Evolutionary conservation across 495 filamentous ascomycete genomes (phyloP), one percentile per base, ranked within the genome.

Genomic region (Cenococcum geophilum): DNA sequence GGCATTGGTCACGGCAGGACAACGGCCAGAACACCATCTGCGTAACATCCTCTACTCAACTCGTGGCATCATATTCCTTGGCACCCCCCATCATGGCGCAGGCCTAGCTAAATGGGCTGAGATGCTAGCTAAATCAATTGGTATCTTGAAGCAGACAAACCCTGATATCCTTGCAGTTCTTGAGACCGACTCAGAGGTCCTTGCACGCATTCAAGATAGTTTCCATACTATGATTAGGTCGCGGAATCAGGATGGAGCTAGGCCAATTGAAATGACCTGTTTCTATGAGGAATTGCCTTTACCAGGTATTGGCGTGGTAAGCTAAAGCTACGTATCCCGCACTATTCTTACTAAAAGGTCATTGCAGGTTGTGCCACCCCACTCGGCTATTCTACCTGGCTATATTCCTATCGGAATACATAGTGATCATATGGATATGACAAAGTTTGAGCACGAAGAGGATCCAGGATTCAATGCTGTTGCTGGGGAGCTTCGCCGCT

Each of bases 361-460:
- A 21, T 4, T 16, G n/a, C 22, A 74, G 63, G 74, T 77, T 36
- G 76, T 77, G 18, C 68, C 76, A 27, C 63, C 68, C 35, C 49
- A 74, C 21, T 80, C 77, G 8, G 76, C 78, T 35, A 73, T 68
- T 27, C 60, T 79, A 11, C 65, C 71, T 0, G 73, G 70, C 11
- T 76, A 76, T 50, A 65, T 60, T 5, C 54, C 61, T 9, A 74
- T 76, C 42, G 71, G 72, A 0, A 72, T 79, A 42, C 74, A 65
- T 36, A 61, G 49, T 16, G 73, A 79, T 61, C 76, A 79, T n/a
- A n/a, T n/a, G n/a, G n/a, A n/a, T n/a, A n/a, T n/a, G n/a, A n/a
- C n/a, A n/a, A n/a, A n/a, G n/a, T n/a, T n/a, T n/a, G n/a, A n/a
- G n/a, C n/a, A n/a, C n/a, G n/a, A n/a, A n/a, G 55, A 74, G 22